Evolutionary conservation across 2,329 filamentous ascomycete genomes (phyloP), one percentile per base, ranked within the genome.

Genomic region (Aspergillus udagawae): DNA sequence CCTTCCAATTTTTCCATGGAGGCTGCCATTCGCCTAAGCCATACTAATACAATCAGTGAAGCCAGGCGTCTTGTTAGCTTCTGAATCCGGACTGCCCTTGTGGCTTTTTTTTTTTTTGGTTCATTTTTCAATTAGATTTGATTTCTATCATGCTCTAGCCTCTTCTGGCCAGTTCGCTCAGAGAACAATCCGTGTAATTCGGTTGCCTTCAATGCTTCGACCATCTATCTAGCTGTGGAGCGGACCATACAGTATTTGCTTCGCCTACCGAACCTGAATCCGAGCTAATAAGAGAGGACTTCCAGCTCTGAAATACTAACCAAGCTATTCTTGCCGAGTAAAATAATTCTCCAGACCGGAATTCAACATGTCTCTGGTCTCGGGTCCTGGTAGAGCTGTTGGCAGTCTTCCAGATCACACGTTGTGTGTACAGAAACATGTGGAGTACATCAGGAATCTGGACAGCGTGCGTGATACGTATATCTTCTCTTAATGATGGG

Each of bases 401-500:
- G 72, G 67, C 49, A 68, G 59, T 59, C 76, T 79, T 20, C 69
- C 75, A 56, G 78, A 82, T 62, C 76, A 82, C 61, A 74, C 78
- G 51, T 78, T 87, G 56, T 80, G 78, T 60, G 74, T 81, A 52
- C 79, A 86, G 63, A 85, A 85, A 71, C 94, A 99, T 74, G 91
- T 97, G 67, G 86, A 86, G 71, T 99, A 97, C 74, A 91, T 99
- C 65, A 91, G 96, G 76, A 91, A 89, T 69, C 83, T 99, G 65
- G 92, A 99, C 75, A 92, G 88, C 64, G 86, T 89, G 81, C 76
- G 84, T 82, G 63, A 65, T 67, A 59, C 62, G 65, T 56, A 60
- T 65, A 56, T 59, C 56, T 60, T 55, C 63, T 60, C 60, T 62
- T 56, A 42, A 51, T 58, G 58, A 53, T 56, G 53, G 60, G 55